A percentile compares a stretch with the other conserved stretches of the same genome.
Evolutionary conservation across 495 filamentous ascomycete species (phyloP).

Genomic region (Hypoxylon lienhwacheense): DNA sequence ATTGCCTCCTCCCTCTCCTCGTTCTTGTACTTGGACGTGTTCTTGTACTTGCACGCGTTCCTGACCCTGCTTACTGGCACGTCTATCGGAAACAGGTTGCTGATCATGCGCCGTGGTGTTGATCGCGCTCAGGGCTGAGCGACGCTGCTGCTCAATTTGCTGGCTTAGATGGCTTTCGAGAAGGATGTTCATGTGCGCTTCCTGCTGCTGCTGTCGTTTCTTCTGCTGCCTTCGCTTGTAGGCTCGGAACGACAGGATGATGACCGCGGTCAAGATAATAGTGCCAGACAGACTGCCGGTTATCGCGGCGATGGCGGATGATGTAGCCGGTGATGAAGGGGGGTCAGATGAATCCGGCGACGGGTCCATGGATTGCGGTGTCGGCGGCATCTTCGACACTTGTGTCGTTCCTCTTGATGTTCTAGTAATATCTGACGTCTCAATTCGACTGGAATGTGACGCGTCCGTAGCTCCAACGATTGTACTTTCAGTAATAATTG

Average conservation of each 20-base stretch:
- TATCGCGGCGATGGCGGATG: constrained; percentile 21
- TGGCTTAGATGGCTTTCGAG: constrained; percentile 1
- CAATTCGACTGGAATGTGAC: no score
- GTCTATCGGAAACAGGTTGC: not conserved
- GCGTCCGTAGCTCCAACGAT: no score
- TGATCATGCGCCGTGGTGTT: not conserved
- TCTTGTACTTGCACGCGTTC: no score
- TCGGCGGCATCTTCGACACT: not conserved
- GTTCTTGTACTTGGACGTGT: no score
- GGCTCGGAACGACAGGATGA: constrained; percentile 20
- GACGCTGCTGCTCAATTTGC: not conserved
- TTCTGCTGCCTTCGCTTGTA: constrained; percentile 31
- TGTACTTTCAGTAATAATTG: no score
- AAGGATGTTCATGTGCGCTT: not conserved
- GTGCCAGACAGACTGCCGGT: constrained; percentile 22
- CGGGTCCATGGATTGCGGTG: not conserved
- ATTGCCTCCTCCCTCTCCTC: not conserved
- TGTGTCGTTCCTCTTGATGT: not conserved
- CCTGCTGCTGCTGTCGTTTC: constrained; percentile 13
- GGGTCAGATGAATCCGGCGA: not conserved
- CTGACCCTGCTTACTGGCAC: no score
- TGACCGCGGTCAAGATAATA: constrained; percentile 18
- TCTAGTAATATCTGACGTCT: no score
- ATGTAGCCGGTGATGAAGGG: not conserved
- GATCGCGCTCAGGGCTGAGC: constrained; percentile 18